Evolutionary conservation across 495 filamentous ascomycete species (phyloP), one percentile per base, ranked within the genome.

Genomic region (Talaromyces proteolyticus): DNA sequence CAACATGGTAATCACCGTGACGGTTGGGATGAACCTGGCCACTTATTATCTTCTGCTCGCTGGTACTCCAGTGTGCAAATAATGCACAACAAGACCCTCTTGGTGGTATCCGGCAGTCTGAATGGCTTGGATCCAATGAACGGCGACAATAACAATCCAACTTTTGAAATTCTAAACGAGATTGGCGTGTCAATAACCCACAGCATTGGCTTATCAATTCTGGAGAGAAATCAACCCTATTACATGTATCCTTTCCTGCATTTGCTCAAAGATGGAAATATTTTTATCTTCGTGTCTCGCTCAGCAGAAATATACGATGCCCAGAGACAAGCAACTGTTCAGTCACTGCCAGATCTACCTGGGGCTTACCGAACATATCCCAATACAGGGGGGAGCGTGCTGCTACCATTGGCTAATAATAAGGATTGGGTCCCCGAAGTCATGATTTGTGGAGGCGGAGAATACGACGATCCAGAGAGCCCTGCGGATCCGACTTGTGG

Each of bases 181-280:
- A 42, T 61, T 26, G 80, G 73, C 50, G 54, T 70, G 5, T 61
- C 65, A 5, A 47, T 55, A 23, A 77, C 76, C 24, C 49, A 60
- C 6, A 80, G 65, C 56, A 68, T 73, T 16, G 52, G 58, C 2
- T 64, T 84, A 64, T 63, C 67, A 1, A 76, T 84, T 39, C 60
- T 85, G 21, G 67, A 60, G 21, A 73, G 72, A 56, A 80, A 78
- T 46, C 74, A 84, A 56, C 81, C 81, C 4, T 82, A 84, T 60
- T 84, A 81, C 54, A 81, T 83, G 80, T 85, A 85, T 56, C 81
- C 81, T 3, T 81, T 84, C 59, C 61, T 85, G 34, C 79, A 81
- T 53, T 67, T 85, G 0, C 67, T 85, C 16, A 65, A 62, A 12
- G 66, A 81, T 52, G 79, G 80, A n/a, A 62, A 60, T 4, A 50